Evolutionary conservation across 108 stramenopile species (phyloP).

Genomic region (Mediolabrus comicus): DNA sequence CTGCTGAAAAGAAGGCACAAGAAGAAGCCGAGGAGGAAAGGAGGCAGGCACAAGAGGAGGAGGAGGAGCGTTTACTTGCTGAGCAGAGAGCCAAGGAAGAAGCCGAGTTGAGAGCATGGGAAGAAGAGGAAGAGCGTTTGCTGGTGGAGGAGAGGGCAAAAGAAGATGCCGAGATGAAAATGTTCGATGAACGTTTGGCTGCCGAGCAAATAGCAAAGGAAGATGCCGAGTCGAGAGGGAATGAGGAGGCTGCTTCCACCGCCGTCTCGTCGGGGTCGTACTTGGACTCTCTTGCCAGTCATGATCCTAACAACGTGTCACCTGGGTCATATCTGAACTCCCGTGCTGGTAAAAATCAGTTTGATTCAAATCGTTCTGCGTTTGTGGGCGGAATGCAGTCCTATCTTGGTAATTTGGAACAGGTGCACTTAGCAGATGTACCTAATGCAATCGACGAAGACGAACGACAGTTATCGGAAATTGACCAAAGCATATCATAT

Average conservation of each 20-base stretch:
- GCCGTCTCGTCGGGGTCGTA: no score
- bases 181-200: not conserved
- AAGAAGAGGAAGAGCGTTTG: not conserved
- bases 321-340: no score
- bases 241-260: not conserved
- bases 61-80: not conserved
- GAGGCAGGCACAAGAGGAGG: not conserved
- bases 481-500: not conserved
- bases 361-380: no score
- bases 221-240: not conserved
- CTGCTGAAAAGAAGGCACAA: not conserved
- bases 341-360: not conserved
- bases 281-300: no score
- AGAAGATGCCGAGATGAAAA: not conserved
- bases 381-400: no score
- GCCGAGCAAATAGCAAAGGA: not conserved
- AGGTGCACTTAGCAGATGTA: not conserved
- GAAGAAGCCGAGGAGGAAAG: not conserved
- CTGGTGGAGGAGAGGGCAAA: not conserved
- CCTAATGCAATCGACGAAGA: not conserved
- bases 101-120: not conserved
- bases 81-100: not conserved
- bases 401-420: no score
- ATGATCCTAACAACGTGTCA: no score
- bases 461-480: not conserved